Base-by-base conservation (phyloP, 2,329 filamentous ascomycete species). In the Endocalyx cinctus region DNA sequence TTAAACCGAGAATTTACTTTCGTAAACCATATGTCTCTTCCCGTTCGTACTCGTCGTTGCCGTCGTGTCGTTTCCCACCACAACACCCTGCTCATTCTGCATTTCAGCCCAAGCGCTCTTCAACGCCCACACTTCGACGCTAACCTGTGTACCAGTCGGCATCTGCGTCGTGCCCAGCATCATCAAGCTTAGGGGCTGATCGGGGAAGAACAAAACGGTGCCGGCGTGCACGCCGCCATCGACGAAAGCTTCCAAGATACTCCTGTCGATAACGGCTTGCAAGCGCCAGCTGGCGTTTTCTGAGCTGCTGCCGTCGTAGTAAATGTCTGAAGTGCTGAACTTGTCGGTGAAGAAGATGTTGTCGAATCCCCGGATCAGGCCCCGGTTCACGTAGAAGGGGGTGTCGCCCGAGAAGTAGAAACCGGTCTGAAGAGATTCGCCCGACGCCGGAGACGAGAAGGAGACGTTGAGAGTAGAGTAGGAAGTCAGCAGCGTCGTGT, bases 271-370 rank as follows among this genome's bases (percentile, higher is more conserved):
- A 3, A 78, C 59, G 1, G 66, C 67, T 31, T 66, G 64, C 20
- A 78, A 34, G 6, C 41, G 29, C 47, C 49, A 49, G 3, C 41
- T 39, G 3, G 42, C n/a, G n/a, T n/a, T n/a, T n/a, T n/a, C n/a
- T n/a, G n/a, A n/a, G n/a, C n/a, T n/a, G n/a, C n/a, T n/a, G 20
- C 16, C 35, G 2, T 41, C 35, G 23, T 51, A 51, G 35, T 52
- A 55, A 3, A 55, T 37, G 28, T 55, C 48, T 10, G 51, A 38
- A 2, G 35, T 38, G 26, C 51, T 37, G 48, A 77, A 73, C 42
- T 72, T 70, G 40, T 77, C 68, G 0, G 69, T 75, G 50, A 76
- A 77, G 54, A 70, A 73, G 2, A 65, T 59, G 40, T 74, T 72
- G 12, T 69, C 63, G 46, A 72, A 76, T 2, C 69, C 72, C 13